A percentile compares a stretch with the other conserved stretches of the same genome.
Conservation (phyloP, 202 grass and related monocot genomes). For the Hordeum pubiflorum region DNA sequence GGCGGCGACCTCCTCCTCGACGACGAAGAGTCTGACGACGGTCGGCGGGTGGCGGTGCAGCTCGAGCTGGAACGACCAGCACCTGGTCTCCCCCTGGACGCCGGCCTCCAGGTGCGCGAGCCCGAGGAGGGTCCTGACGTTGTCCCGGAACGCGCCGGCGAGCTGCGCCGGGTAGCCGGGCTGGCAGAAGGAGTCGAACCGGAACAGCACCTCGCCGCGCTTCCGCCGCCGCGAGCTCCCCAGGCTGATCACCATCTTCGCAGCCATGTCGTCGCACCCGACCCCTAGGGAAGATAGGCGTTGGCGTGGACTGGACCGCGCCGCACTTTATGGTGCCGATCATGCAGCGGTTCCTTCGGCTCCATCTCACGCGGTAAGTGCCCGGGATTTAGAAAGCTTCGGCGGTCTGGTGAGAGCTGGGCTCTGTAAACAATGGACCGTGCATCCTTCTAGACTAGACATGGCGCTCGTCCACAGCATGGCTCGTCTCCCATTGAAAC, state of each 20-base stretch:
- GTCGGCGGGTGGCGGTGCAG: constrained; percentile 58
- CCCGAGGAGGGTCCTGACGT: constrained; percentile 52
- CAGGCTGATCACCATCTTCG: constrained; percentile 49
- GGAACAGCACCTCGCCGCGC: constrained; percentile 56
- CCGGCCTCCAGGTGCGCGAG: constrained; percentile 55
- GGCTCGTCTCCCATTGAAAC: background rate
- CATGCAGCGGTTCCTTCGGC: constrained; percentile 15
- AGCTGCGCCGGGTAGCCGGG: constrained; percentile 61
- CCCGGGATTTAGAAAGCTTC: constrained; percentile 56
- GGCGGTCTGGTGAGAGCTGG: constrained; percentile 17
- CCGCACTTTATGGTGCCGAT: constrained; percentile 27
- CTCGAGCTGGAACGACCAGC: constrained; percentile 81
- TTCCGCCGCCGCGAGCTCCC: constrained; percentile 63
- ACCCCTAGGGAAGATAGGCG: background rate
- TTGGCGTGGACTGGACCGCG: background rate
- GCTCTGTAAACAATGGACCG: constrained; percentile 31
- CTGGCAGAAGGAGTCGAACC: constrained; percentile 78
- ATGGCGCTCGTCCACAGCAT: constrained; percentile 28
- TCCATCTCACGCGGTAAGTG: constrained; percentile 68
- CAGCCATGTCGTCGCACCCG: background rate
- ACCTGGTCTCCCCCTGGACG: constrained; percentile 48
- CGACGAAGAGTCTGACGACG: constrained; percentile 54
- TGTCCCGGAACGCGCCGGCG: constrained; percentile 58
- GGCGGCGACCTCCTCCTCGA: constrained; percentile 64
- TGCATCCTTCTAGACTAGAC: constrained; percentile 27